Evolutionary conservation across 352 stramenopile species (phyloP), one percentile per base, ranked within the genome.

Genomic region (Globisporangium echinulatum): DNA sequence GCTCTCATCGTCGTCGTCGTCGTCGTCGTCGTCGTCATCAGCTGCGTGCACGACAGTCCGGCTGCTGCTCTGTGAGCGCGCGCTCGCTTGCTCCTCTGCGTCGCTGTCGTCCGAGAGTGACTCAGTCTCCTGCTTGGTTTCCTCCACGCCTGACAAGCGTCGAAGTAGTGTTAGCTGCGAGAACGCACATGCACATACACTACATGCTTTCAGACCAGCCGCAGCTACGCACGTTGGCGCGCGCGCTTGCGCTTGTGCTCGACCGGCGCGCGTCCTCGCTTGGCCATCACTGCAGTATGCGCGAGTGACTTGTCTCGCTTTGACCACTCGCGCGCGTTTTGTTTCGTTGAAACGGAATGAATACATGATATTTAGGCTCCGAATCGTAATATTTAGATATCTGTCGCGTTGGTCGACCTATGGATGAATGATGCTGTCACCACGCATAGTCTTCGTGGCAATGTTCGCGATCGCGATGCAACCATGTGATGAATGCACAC

Each of bases 171-270:
- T 52, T 14, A 9, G 13, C 48, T 52, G 10, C 5, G 10, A 46
- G 25, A 52, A 15, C 39, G 19, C 17, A 36, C 36, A 48, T 5
- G 33, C 51, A 15, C 46, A 44, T 8, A 50, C 15, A 33, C 25
- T 33, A 33, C 25, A 33, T 33, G 25, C 25, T 33, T 33, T 33
- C 25, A 33, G 25, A 33, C 25, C 25, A 33, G 25, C 25, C 2
- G 25, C 25, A 33, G 25, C 25, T 25, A 66, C 71, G 48, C 66
- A 85, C 73, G 66, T 37, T 67, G 65, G 44, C 68, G 73, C 49
- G 69, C 54, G 52, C 65, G 61, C 64, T 77, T 81, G 52, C 65
- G 59, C 64, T 77, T 81, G 69, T 72, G 63, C 54, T 74, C 56
- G 4, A 51, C 25, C 15, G 48, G 5, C 15, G 46, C 64, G 53